Conservation (phyloP, 148 eudicot genomes). For the Heliamphora exappendiculata region DNA sequence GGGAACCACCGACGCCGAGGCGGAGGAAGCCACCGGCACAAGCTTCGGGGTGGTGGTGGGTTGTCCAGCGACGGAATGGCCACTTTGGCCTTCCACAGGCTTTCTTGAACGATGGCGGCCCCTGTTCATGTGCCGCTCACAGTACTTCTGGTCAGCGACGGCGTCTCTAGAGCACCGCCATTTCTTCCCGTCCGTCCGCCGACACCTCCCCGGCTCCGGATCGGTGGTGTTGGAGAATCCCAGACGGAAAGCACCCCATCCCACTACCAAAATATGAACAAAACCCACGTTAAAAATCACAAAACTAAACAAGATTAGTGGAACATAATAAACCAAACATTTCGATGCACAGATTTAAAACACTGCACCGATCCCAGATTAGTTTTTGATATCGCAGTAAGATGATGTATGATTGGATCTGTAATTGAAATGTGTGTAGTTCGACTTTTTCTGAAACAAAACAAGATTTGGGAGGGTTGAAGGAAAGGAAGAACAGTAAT, state of each 20-base stretch:
- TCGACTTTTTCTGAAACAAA: too few species aligned
- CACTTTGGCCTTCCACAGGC: slow-evolving; percentile 83
- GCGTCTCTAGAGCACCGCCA: slow-evolving; percentile 67
- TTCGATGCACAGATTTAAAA: too few species aligned
- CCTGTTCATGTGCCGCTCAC: slow-evolving; percentile 63
- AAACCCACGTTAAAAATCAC: background rate
- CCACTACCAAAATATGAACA: slow-evolving; percentile 24
- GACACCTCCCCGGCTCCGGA: slow-evolving; percentile 70
- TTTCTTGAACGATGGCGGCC: slow-evolving; percentile 99
- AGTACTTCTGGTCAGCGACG: slow-evolving; percentile 51
- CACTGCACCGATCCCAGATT: too few species aligned
- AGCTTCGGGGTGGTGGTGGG: slow-evolving; percentile 15
- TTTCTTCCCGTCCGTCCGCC: slow-evolving; percentile 63
- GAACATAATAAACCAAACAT: too few species aligned
- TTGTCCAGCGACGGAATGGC: slow-evolving; percentile 43
- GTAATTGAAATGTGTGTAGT: too few species aligned
- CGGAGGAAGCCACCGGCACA: slow-evolving; percentile 12
- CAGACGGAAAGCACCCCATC: slow-evolving; percentile 50
- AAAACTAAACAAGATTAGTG: too few species aligned
- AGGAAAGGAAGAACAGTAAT: too few species aligned
- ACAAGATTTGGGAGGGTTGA: too few species aligned
- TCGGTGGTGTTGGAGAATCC: slow-evolving; percentile 47
- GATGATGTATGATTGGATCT: too few species aligned
- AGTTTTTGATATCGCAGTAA: too few species aligned
- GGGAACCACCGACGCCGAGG: slow-evolving; percentile 19